Percentiles rank a stretch among this genome's conserved stretches.
phyloP scores from a whole-genome alignment of 805 yeast species.

The Dipodascopsis tothii region DNA sequence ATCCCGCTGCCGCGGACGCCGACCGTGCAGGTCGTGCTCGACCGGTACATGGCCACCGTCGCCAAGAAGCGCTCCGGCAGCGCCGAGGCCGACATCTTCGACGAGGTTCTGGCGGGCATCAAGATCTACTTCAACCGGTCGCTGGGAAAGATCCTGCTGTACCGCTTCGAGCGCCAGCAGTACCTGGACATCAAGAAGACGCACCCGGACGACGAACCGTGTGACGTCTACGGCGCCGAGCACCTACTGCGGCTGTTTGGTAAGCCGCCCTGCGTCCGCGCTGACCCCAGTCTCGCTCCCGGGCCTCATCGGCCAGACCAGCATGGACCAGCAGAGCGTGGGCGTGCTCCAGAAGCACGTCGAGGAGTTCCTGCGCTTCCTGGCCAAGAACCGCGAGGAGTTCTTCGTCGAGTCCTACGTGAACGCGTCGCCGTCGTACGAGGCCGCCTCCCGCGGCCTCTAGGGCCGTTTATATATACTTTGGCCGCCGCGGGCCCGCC shows the following conservation, averaged over 20 bases:
- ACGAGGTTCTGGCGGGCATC: conserved; percentile 67
- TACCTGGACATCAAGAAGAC: conserved; percentile 44
- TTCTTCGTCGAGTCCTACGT: conserved; percentile 41
- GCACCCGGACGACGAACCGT: conserved; percentile 33
- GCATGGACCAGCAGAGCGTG: conserved; percentile 72
- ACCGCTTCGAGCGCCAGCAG: conserved; percentile 72
- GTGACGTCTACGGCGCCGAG: conserved; percentile 66
- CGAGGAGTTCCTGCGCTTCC: conserved; percentile 42
- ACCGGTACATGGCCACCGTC: conserved; percentile 38
- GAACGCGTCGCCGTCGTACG: conserved; percentile 46
- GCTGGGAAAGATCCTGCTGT: conserved; percentile 59
- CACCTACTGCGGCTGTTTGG: conserved; percentile 66
- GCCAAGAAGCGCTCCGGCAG: conserved; percentile 29
- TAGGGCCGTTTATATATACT: too few relatives aligned
- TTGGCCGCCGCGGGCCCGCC: too few relatives aligned
- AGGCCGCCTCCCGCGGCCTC: conserved; percentile 43
- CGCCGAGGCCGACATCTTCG: conserved; percentile 44
- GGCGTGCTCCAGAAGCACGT: conserved; percentile 47
- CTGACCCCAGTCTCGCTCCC: conserved; percentile 55
- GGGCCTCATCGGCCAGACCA: conserved; percentile 67
- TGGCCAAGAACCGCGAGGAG: conserved; percentile 39
- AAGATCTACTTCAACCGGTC: conserved; percentile 65
- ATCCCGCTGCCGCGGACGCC: conserved; percentile 55
- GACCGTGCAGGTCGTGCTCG: conserved; percentile 48
- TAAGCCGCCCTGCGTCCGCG: background rate